Base-by-base conservation (phyloP, 495 filamentous ascomycete species). In the Trichocladium antarcticum region DNA sequence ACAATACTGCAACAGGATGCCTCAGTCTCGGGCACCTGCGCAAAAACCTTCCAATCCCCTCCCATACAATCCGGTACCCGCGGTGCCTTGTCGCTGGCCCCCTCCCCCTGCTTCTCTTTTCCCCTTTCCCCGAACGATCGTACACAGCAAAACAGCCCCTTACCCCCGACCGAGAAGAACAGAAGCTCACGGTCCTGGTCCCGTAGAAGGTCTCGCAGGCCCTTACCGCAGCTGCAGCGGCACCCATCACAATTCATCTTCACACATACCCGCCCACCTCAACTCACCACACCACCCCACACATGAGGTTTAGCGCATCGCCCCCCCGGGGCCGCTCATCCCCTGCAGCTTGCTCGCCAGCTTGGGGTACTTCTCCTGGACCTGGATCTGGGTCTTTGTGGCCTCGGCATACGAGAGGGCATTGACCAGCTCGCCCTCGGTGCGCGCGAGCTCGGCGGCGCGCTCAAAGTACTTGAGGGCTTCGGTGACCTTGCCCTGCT, bases 301-400 rank as follows among this genome's bases (percentile, higher is more conserved):
- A 27, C 24, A 8, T 27, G 3, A 16, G 21, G 31, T 50, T 53
- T 61, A 63, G 36, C 45, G 50, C 54, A 59, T 50, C 56, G 63
- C 60, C n/a, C 60, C 59, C 28, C 57, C 32, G n/a, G n/a, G n/a
- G n/a, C n/a, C n/a, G 27, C 50, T 61, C 81, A 93, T 87, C 37
- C 81, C 77, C 49, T 85, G 81, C 46, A 98, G 76, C 58, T 85
- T 83, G 45, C 73, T 81, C 11, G 88, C 87, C 24, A 98, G 79
- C 66, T 93, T 81, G n/a, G 92, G 92, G 61, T 98, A 97, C 68
- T 95, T 93, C 71, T 96, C 86, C 70, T 96, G 89, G 14, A 98
- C 92, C 72, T 96, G 85, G 34, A 99, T 75, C 69, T 99, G 92
- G 47, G 93, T 97, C 51, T 93, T 76, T 40, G 92, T 97, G 17